Evolutionary conservation across 768 basidiomycete species (phyloP).

Genomic region (Trametes gibbosa): DNA sequence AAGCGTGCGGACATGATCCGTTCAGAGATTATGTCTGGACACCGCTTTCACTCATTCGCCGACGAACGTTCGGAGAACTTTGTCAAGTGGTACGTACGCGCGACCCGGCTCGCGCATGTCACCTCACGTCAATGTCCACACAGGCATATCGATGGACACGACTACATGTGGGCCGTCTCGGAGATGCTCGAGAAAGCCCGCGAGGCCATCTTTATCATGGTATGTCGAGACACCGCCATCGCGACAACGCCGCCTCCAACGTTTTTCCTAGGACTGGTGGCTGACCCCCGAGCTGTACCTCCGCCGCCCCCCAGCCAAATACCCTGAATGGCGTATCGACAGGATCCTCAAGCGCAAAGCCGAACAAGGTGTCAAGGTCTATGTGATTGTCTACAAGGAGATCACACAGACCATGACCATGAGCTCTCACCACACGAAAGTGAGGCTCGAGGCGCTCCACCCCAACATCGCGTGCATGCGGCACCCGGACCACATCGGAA

Average conservation of each 20-base stretch:
- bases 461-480: slow-evolving; percentile 87
- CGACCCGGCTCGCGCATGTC: neutral
- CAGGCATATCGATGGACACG: slow-evolving; percentile 92
- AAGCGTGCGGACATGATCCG: slow-evolving; percentile 68
- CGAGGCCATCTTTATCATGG: slow-evolving; percentile 87
- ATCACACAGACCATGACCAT: slow-evolving; percentile 91
- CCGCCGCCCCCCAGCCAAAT: slow-evolving; percentile 82
- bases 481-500: slow-evolving; percentile 87
- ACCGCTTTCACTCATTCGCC: slow-evolving; percentile 88
- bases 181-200: slow-evolving; percentile 82
- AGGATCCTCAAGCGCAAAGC: slow-evolving; percentile 84
- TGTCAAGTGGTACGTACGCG: slow-evolving; percentile 71
- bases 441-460: slow-evolving; percentile 76
- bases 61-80: slow-evolving; percentile 62
- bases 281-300: slow-evolving; percentile 93
- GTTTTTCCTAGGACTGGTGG: slow-evolving; percentile 76
- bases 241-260: neutral
- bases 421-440: slow-evolving; percentile 85
- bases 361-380: slow-evolving; percentile 86
- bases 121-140: neutral
- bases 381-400: slow-evolving; percentile 95
- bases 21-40: slow-evolving; percentile 68
- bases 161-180: slow-evolving; percentile 94
- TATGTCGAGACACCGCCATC: slow-evolving; percentile 27
- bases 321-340: slow-evolving; percentile 90